phyloP scores from a whole-genome alignment of 345 rosid species.

The Mallotus nudiflorus region DNA sequence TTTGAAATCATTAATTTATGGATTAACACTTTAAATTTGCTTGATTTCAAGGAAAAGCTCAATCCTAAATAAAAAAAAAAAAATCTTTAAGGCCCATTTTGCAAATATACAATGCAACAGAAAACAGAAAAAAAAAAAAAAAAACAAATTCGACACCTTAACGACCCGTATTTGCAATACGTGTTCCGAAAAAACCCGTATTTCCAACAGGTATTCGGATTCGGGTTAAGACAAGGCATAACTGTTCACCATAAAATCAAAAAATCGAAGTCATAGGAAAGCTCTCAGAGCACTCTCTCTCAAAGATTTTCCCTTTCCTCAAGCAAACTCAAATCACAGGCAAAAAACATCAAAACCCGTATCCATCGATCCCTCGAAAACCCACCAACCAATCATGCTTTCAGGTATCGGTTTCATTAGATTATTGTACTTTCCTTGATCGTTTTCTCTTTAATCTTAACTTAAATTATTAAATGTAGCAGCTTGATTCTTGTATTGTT shows the following conservation, averaged over 20 bases:
- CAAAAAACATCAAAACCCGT: not conserved
- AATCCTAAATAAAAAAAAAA: too few relatives aligned
- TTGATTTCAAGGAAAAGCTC: too few relatives aligned
- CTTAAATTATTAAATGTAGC: not conserved
- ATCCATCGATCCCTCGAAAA: conserved; percentile 14
- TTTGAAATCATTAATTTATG: too few relatives aligned
- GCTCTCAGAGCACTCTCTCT: not conserved
- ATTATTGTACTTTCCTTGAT: not conserved
- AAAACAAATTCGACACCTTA: too few relatives aligned
- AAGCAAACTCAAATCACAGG: conserved; percentile 42
- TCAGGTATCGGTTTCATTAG: conserved; percentile 42
- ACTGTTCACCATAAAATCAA: not conserved
- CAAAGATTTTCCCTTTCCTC: conserved; percentile 47
- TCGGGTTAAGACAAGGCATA: not conserved
- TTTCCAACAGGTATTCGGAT: not conserved
- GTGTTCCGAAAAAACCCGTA: not conserved
- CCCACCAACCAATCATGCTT: conserved; percentile 46
- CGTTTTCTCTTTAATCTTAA: not conserved
- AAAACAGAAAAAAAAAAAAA: not conserved
- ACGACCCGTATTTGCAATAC: not conserved
- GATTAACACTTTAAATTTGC: too few relatives aligned
- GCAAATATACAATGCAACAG: too few relatives aligned
- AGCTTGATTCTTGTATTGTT: conserved; percentile 4
- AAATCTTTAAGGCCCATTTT: too few relatives aligned
- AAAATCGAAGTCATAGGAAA: not conserved